Base-by-base conservation (phyloP, 1,284 basidiomycete species). In the Vanrija pseudolonga region DNA sequence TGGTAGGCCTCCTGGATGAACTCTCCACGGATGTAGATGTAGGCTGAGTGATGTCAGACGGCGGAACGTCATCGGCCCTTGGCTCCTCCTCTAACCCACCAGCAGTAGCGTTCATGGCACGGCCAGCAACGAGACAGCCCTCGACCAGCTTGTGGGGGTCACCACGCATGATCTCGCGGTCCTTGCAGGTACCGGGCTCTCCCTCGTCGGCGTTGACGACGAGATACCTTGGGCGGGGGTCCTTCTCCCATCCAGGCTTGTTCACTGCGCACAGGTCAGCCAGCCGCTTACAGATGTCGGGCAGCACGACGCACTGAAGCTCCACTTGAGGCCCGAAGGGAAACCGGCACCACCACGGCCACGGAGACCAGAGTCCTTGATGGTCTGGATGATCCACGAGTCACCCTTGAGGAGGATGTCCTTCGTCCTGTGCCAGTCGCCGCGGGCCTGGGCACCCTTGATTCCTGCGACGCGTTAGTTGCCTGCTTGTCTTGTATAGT, bases 201-300 rank as follows among this genome's bases (percentile, higher is more conserved):
- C 95, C 95, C 79, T 98, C 95, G 72, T 98, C 95, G 41, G 95
- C 95, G 76, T 98, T 98, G 71, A 98, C 90, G 58, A 98, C 95
- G 17, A 98, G 85, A 75, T 98, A 98, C 44, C 95, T 86, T 17
- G 94, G 94, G 55, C 88, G 89, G 60, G 15, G 84, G 74, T 98
- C 95, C 72, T 92, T 89, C 80, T 98, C 86, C 94, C 95, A 98
- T 42, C 88, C 88, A 26, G 94, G 95, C 80, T 98, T 98, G 82
- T 98, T 97, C 76, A 78, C 67, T 66, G 32, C 32, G 32, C 32
- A 36, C 23, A 11, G 17, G 36, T 48, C 38, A 42, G 44, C 11
- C 23, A 7, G 32, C 32, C 4, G 32, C 32, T 4, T 26, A 6
- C 7, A 11, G 26, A 8, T 26, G 26, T 26, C 12, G 2, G 8